phyloP scores from a whole-genome alignment of 2,329 filamentous ascomycete species.

The Seiridium unicorne region DNA sequence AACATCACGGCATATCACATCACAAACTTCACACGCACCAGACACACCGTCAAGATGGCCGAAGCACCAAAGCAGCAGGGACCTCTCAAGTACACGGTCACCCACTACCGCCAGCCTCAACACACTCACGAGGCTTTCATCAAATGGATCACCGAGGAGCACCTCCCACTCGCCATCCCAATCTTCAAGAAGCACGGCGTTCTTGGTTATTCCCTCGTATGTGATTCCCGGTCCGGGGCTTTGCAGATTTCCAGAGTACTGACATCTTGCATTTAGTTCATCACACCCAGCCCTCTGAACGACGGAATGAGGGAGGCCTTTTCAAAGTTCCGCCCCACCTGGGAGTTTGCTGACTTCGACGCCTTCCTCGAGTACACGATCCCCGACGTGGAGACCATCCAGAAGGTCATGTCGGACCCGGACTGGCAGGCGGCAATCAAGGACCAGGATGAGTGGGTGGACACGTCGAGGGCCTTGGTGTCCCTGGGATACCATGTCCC shows the following conservation, averaged over 20 bases:
- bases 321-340: conserved; percentile 11
- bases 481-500: conserved; percentile 22
- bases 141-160: conserved; percentile 27
- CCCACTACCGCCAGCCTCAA: conserved; percentile 24
- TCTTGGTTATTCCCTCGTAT: conserved; percentile 22
- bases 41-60: too few species aligned
- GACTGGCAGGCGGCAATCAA: conserved; percentile 21
- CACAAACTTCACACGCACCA: too few species aligned
- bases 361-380: conserved; percentile 27
- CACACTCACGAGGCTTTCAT: conserved; percentile 30
- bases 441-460: conserved; percentile 28
- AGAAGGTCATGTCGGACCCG: conserved; percentile 21
- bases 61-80: too few species aligned
- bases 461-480: conserved; percentile 21
- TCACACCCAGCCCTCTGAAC: conserved; percentile 20
- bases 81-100: conserved; percentile 22
- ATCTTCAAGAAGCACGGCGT: conserved; percentile 25
- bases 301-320: conserved; percentile 15
- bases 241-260: not conserved
- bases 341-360: conserved; percentile 24
- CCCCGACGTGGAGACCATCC: conserved; percentile 16
- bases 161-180: conserved; percentile 24
- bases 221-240: not conserved
- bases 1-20: too few species aligned
- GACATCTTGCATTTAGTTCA: conserved; percentile 16